A percentile compares a stretch with the other conserved stretches of the same genome.
Conservation (phyloP, 1,284 basidiomycete genomes). For the Laetiporus sulphureus region DNA sequence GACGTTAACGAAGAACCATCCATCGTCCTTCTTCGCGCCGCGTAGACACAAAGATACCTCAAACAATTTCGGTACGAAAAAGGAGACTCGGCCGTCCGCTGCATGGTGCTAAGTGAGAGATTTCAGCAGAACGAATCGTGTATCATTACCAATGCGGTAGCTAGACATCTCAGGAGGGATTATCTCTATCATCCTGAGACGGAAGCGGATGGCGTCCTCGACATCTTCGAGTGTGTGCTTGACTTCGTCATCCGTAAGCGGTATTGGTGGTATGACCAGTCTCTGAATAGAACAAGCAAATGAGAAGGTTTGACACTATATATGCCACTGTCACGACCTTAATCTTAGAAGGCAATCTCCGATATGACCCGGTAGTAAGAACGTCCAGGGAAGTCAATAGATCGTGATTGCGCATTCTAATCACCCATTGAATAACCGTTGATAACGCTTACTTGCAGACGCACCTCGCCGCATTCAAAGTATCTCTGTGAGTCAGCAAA, state of each 20-base stretch:
- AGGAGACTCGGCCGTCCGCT: slow-evolving; percentile 76
- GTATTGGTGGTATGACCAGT: slow-evolving; percentile 58
- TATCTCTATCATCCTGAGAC: slow-evolving; percentile 68
- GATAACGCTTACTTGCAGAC: slow-evolving; percentile 3
- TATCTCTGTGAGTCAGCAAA: slow-evolving; percentile 60
- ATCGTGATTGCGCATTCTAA: slow-evolving; percentile 82
- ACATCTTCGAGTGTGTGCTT: slow-evolving; percentile 61
- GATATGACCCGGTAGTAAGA: slow-evolving; percentile 77
- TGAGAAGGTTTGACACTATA: not conserved
- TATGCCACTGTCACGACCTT: no score
- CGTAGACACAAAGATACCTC: slow-evolving; percentile 66
- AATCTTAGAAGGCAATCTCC: slow-evolving; percentile 70
- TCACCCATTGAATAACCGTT: not conserved
- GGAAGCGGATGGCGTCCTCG: slow-evolving; percentile 70
- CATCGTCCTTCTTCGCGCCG: slow-evolving; percentile 58
- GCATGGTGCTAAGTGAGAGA: not conserved
- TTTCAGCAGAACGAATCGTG: slow-evolving; percentile 1
- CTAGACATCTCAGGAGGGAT: slow-evolving; percentile 71
- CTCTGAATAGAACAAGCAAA: slow-evolving; percentile 36
- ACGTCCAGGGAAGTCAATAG: slow-evolving; percentile 86
- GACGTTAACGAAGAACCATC: slow-evolving; percentile 79
- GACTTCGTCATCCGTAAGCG: slow-evolving; percentile 62
- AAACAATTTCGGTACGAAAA: slow-evolving; percentile 71
- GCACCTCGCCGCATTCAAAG: slow-evolving; percentile 63
- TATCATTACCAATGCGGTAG: slow-evolving; percentile 55